phyloP scores from a whole-genome alignment of 2,329 filamentous ascomycete genomes.

The Cladobotryum protrusum region DNA sequence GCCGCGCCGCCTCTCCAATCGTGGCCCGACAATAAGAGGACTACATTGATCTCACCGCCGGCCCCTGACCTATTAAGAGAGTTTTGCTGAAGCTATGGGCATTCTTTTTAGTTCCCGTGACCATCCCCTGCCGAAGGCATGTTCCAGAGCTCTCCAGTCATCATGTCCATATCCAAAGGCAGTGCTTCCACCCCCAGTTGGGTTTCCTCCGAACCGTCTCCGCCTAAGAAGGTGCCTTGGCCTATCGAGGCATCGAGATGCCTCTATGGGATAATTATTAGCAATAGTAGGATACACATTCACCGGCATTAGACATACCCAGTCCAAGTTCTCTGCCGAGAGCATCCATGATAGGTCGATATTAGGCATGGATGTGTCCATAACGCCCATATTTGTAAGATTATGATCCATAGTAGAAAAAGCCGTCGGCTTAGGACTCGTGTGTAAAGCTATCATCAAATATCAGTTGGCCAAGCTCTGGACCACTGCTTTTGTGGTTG shows the following conservation, averaged over 20 bases:
- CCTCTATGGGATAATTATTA: conserved; percentile 14
- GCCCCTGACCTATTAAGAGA: no score
- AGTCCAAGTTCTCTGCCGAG: conserved; percentile 30
- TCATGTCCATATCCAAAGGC: conserved; percentile 21
- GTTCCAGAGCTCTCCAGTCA: conserved; percentile 19
- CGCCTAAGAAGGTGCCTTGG: conserved; percentile 19
- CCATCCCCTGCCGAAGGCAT: conserved; percentile 8
- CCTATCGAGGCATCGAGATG: conserved; percentile 24
- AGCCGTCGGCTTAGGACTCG: conserved; percentile 2
- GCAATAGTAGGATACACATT: background rate
- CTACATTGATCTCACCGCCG: no score
- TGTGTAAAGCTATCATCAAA: conserved; percentile 4
- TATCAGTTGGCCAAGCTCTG: no score
- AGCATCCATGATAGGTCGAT: conserved; percentile 33
- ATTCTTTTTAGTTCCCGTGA: conserved; percentile 1
- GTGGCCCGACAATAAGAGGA: no score
- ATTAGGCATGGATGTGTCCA: conserved; percentile 2
- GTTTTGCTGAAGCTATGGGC: no score
- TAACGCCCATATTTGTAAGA: background rate
- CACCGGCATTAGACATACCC: conserved; percentile 24
- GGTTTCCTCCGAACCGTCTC: conserved; percentile 20
- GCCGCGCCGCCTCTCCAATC: no score
- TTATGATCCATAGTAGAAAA: background rate
- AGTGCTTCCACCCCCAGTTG: conserved; percentile 26
- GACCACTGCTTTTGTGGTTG: background rate